Conservation (phyloP, 441 rosid species). For the Pelargonium exstipulatum region DNA sequence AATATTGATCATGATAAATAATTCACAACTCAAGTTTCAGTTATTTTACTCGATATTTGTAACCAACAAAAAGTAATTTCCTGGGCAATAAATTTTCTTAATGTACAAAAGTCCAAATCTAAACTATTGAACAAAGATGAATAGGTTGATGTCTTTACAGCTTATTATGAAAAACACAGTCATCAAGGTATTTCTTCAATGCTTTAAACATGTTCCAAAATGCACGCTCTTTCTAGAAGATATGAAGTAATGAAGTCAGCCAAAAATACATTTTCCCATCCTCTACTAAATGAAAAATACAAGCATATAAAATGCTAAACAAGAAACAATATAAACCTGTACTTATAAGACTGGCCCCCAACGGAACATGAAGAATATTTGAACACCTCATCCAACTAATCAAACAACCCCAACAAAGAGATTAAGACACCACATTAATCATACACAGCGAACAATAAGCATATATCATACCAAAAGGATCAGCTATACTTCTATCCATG, state of each 20-base stretch:
- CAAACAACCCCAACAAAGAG: neutral
- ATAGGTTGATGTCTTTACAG: neutral
- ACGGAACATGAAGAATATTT: neutral
- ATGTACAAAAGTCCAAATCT: neutral
- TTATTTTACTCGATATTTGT: neutral
- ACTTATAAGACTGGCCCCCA: neutral
- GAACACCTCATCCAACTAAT: neutral
- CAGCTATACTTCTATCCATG: constrained; percentile 1
- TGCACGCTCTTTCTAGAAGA: too few species aligned
- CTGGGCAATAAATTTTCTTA: neutral
- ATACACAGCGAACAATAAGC: neutral
- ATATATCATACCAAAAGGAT: neutral
- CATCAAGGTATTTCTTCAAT: too few species aligned
- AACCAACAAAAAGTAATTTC: neutral
- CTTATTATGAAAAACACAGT: neutral
- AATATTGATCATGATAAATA: neutral
- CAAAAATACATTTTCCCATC: too few species aligned
- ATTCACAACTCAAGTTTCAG: neutral
- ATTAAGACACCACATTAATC: neutral
- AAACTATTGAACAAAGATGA: neutral
- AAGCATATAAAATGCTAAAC: too few species aligned
- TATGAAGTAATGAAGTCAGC: too few species aligned
- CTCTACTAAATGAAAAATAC: too few species aligned
- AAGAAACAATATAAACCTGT: too few species aligned
- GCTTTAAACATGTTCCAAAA: too few species aligned